A percentile compares a stretch with the other conserved stretches of the same genome.
phyloP scores from a whole-genome alignment of 768 basidiomycete genomes.

The Russula vinacea region DNA sequence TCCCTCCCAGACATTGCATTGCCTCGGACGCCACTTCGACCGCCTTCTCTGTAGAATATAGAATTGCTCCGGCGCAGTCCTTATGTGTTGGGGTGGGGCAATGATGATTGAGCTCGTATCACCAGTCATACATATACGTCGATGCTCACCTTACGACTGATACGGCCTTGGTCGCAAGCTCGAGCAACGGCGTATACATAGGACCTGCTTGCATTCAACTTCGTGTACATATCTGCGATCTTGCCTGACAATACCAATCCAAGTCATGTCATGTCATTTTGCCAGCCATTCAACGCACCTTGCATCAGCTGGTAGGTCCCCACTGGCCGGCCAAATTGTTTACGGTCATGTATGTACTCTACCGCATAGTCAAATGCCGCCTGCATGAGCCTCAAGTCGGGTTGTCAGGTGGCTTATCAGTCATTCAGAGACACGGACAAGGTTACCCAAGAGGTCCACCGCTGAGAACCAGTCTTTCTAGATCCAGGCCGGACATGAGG shows the following conservation, averaged over 20 bases:
- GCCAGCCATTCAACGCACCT: constrained; percentile 47
- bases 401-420: not conserved
- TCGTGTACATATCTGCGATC: constrained; percentile 93
- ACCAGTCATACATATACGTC: not conserved
- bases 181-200: constrained; percentile 92
- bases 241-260: constrained; percentile 48
- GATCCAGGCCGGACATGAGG: constrained; percentile 91
- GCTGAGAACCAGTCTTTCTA: constrained; percentile 87
- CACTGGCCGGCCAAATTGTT: constrained; percentile 85
- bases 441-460: constrained; percentile 87
- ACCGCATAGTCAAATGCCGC: constrained; percentile 86
- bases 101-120: not conserved
- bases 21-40: constrained; percentile 88
- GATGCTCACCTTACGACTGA: constrained; percentile 68
- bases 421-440: constrained; percentile 10
- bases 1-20: constrained; percentile 92
- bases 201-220: constrained; percentile 79
- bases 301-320: constrained; percentile 96
- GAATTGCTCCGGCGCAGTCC: constrained; percentile 94
- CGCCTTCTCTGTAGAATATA: constrained; percentile 90
- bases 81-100: constrained; percentile 36
- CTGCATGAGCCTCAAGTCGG: constrained; percentile 70
- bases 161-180: constrained; percentile 76
- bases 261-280: constrained; percentile 20
- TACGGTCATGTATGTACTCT: constrained; percentile 88